phyloP scores from a whole-genome alignment of 345 rosid species.

The Mercurialis annua region DNA sequence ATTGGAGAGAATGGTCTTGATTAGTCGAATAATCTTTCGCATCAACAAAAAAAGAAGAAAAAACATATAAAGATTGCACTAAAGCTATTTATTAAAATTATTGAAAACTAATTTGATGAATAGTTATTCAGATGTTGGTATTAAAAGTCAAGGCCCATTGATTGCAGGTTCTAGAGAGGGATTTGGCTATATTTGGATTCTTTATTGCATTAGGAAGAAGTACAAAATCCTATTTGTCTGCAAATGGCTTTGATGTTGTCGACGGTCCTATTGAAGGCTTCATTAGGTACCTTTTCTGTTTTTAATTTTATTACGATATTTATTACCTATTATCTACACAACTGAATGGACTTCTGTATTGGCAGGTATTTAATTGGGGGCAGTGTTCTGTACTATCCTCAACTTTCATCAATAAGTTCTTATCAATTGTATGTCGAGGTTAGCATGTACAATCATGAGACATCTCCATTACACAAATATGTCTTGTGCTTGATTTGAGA shows the following conservation, averaged over 20 bases:
- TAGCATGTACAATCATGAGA: conserved; percentile 29
- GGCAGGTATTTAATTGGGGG: conserved; percentile 87
- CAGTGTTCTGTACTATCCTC: conserved; percentile 86
- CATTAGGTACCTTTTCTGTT: conserved; percentile 54
- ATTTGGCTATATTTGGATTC: conserved; percentile 97
- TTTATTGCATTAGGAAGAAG: conserved; percentile 93
- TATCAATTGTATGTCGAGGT: conserved; percentile 98
- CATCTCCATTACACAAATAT: conserved; percentile 14
- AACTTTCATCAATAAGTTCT: conserved; percentile 90
- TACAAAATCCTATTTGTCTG: conserved; percentile 59
- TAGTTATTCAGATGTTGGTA: conserved; percentile 3
- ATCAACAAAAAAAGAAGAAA: too few species aligned
- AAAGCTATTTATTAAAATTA: background rate
- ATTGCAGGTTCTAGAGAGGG: conserved; percentile 86
- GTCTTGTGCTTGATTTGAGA: conserved; percentile 11
- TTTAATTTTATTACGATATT: conserved; percentile 8
- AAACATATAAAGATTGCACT: too few species aligned
- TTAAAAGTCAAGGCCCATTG: conserved; percentile 22
- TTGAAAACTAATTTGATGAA: background rate
- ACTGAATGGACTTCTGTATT: conserved; percentile 19
- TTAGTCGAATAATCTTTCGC: too few species aligned
- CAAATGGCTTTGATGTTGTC: conserved; percentile 66
- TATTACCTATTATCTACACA: conserved; percentile 18
- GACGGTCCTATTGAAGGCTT: conserved; percentile 65
- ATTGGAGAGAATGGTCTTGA: background rate